Conservation (phyloP, 768 basidiomycete genomes). For the Podaxis carcinomalis region DNA sequence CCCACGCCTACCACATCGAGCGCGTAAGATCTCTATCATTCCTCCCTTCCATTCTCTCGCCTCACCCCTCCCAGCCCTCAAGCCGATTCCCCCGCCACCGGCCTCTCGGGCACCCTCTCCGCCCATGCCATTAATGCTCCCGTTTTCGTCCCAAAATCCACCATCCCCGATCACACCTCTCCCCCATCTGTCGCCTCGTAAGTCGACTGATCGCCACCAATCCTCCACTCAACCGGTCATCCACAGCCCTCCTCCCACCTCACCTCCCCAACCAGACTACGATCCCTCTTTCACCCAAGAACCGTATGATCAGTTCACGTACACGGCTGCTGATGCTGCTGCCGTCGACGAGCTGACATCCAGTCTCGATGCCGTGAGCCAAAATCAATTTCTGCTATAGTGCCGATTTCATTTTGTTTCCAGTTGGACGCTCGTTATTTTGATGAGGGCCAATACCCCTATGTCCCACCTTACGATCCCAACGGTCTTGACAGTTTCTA, state of each 20-base stretch:
- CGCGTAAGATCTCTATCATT: conserved; percentile 13
- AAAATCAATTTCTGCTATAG: background rate
- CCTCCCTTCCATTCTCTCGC: conserved; percentile 13
- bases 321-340: background rate
- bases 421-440: conserved; percentile 28
- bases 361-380: background rate
- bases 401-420: background rate
- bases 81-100: conserved; percentile 40
- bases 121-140: conserved; percentile 79
- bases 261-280: conserved; percentile 12
- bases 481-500: conserved; percentile 26
- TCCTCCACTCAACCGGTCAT: conserved; percentile 19
- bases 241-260: background rate
- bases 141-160: conserved; percentile 73
- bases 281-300: background rate
- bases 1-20: background rate
- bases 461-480: conserved; percentile 18
- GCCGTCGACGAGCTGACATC: conserved; percentile 7
- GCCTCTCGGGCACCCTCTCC: conserved; percentile 26
- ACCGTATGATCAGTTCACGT: conserved; percentile 17
- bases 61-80: conserved; percentile 27
- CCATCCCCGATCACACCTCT: conserved; percentile 18
- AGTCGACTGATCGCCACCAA: conserved; percentile 19
- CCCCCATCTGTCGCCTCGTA: conserved; percentile 12
- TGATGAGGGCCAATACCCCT: conserved; percentile 24